These are phyloP conservation scores for Rhodotorula sp. DNA, from an alignment of 1,284 basidiomycete genomes.

Conservation along the genomic window DNA sequence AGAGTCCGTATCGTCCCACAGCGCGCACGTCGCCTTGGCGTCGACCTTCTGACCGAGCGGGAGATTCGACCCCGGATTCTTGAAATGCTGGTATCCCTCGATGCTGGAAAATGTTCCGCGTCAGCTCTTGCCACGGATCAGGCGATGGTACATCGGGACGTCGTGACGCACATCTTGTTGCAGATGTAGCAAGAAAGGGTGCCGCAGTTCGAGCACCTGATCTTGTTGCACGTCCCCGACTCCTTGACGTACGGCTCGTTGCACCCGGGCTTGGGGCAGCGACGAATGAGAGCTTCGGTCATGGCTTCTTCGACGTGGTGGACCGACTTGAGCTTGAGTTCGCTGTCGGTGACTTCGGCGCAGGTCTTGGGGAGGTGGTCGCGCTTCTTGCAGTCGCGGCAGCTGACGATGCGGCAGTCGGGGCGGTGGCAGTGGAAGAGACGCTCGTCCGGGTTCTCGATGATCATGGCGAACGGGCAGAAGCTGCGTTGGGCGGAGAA, in stretches of 20 bases:
- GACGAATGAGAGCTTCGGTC: constrained; percentile 34
- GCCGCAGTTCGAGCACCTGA: constrained; percentile 27
- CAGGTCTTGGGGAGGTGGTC: constrained; percentile 45
- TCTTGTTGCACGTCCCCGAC: constrained; percentile 18
- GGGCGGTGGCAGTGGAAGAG: constrained; percentile 41
- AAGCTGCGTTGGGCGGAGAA: constrained; percentile 15
- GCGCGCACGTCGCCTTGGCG: constrained; percentile 7
- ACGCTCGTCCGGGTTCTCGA: constrained; percentile 44
- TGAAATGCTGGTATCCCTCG: constrained; percentile 40
- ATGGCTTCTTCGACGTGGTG: constrained; percentile 43
- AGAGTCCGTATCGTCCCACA: constrained; percentile 36
- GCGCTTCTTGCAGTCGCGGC: constrained; percentile 43
- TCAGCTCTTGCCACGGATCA: not conserved
- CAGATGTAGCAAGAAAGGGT: constrained; percentile 38
- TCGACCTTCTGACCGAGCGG: constrained; percentile 8
- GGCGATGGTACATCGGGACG: constrained; percentile 1
- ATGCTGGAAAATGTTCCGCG: too few species aligned
- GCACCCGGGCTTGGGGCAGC: constrained; percentile 36
- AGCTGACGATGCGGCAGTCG: constrained; percentile 40
- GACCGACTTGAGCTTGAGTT: constrained; percentile 36
- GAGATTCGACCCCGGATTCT: constrained; percentile 19
- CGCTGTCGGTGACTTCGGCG: constrained; percentile 35
- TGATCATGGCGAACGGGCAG: constrained; percentile 44
- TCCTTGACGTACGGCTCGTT: constrained; percentile 40
- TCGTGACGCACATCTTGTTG: not conserved